Conservation (phyloP, 1,284 basidiomycete species). For the Neonothopanus nambi region DNA sequence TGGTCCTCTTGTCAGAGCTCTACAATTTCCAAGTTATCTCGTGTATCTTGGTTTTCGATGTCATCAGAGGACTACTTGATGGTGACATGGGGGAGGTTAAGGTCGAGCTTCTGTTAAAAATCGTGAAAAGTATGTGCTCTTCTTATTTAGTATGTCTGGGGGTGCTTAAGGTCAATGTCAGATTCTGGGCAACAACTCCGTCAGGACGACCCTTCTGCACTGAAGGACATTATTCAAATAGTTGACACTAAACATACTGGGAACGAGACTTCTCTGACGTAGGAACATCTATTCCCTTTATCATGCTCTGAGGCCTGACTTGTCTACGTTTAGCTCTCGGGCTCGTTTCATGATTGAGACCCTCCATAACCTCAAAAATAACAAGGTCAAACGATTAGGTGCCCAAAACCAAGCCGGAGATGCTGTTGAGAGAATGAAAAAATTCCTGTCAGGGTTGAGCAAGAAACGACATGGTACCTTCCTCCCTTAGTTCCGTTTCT, state of each 20-base stretch:
- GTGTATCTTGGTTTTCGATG: conserved; percentile 85
- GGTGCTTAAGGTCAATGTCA: conserved; percentile 29
- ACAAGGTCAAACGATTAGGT: conserved; percentile 72
- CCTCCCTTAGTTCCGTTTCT: background rate
- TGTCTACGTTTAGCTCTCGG: conserved; percentile 61
- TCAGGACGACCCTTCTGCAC: conserved; percentile 82
- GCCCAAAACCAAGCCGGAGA: conserved; percentile 68
- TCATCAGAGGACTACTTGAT: conserved; percentile 80
- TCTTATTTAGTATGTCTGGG: background rate
- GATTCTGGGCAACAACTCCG: conserved; percentile 86
- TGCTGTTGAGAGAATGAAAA: conserved; percentile 81
- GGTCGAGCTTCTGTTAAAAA: conserved; percentile 87
- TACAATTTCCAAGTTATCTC: conserved; percentile 97
- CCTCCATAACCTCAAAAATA: conserved; percentile 87
- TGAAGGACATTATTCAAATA: conserved; percentile 84
- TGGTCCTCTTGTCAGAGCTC: conserved; percentile 86
- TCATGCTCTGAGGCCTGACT: background rate
- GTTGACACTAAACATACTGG: conserved; percentile 73
- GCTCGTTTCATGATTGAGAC: conserved; percentile 94
- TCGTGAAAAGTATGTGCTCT: conserved; percentile 61
- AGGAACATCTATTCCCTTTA: conserved; percentile 15
- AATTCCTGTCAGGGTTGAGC: conserved; percentile 71
- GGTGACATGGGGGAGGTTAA: conserved; percentile 71
- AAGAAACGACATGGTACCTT: conserved; percentile 73
- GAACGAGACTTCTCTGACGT: conserved; percentile 64